phyloP scores from a whole-genome alignment of 2,329 filamentous ascomycete genomes.

The Colletotrichum sp. region DNA sequence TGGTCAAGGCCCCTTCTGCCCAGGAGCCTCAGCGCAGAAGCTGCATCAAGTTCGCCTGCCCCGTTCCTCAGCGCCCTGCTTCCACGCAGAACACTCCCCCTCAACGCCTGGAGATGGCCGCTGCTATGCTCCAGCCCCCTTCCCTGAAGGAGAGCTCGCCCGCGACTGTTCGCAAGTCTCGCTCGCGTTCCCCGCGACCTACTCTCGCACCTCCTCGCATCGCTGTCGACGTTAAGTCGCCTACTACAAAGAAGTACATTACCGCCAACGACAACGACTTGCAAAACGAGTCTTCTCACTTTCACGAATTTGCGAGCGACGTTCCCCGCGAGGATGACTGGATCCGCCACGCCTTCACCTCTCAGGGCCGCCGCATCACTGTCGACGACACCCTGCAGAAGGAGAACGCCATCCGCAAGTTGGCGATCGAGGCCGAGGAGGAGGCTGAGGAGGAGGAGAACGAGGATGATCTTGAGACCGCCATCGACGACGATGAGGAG shows the following conservation, averaged over 20 bases:
- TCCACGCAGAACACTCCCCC: conserved; percentile 44
- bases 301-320: conserved; percentile 92
- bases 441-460: conserved; percentile 76
- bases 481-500: conserved; percentile 47
- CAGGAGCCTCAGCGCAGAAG: conserved; percentile 56
- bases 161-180: conserved; percentile 30
- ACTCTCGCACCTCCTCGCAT: conserved; percentile 36
- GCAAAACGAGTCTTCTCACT: conserved; percentile 64
- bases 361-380: conserved; percentile 75
- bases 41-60: conserved; percentile 79
- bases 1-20: conserved; percentile 35
- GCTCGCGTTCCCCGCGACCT: conserved; percentile 25
- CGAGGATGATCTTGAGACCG: conserved; percentile 58
- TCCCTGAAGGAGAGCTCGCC: conserved; percentile 6
- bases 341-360: conserved; percentile 73
- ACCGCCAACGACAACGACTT: conserved; percentile 56
- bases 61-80: conserved; percentile 50
- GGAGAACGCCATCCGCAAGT: conserved; percentile 84
- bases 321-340: conserved; percentile 86
- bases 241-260: conserved; percentile 51
- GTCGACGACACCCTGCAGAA: conserved; percentile 89
- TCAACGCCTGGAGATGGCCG: conserved; percentile 20
- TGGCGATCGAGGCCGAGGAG: conserved; percentile 90
- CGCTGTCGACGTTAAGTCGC: conserved; percentile 41
- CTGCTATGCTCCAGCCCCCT: not conserved